Percentiles rank a stretch among this genome's conserved stretches.
Conservation (phyloP, 2,329 filamentous ascomycete genomes). For the Magnaporthiopsis poae region DNA sequence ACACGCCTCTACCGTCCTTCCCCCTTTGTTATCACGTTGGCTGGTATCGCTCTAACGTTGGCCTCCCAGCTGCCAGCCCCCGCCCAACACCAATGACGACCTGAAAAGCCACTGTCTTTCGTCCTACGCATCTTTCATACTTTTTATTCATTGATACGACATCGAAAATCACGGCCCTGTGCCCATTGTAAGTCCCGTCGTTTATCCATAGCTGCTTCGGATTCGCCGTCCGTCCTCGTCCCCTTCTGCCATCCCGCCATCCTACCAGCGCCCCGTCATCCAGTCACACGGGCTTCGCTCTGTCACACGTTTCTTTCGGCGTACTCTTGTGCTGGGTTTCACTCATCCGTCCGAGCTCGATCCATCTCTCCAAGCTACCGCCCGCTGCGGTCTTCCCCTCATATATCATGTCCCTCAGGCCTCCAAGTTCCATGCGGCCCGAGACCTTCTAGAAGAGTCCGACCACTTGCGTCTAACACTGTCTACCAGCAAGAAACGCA, state of each 20-base stretch:
- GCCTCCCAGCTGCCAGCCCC: background rate
- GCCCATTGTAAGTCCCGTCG: background rate
- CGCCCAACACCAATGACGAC: background rate
- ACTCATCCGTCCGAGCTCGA: background rate
- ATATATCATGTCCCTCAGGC: background rate
- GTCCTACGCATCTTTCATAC: background rate
- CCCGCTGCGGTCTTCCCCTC: background rate
- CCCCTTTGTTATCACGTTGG: background rate
- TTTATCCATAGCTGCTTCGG: background rate
- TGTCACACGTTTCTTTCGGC: background rate
- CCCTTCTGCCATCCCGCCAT: background rate
- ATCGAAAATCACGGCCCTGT: background rate
- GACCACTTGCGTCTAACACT: constrained; percentile 6
- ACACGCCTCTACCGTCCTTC: background rate
- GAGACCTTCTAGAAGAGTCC: constrained; percentile 18
- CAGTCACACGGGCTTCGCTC: background rate
- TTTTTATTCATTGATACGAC: background rate
- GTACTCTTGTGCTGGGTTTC: background rate
- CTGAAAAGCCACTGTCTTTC: background rate
- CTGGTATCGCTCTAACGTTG: background rate
- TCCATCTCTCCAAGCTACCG: background rate
- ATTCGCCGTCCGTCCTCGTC: background rate
- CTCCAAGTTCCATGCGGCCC: background rate
- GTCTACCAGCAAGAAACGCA: background rate
- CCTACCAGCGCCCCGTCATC: background rate